These are phyloP conservation scores for Boletus patriciae DNA, from an alignment of 768 basidiomycete genomes.

Conservation along the genomic window DNA sequence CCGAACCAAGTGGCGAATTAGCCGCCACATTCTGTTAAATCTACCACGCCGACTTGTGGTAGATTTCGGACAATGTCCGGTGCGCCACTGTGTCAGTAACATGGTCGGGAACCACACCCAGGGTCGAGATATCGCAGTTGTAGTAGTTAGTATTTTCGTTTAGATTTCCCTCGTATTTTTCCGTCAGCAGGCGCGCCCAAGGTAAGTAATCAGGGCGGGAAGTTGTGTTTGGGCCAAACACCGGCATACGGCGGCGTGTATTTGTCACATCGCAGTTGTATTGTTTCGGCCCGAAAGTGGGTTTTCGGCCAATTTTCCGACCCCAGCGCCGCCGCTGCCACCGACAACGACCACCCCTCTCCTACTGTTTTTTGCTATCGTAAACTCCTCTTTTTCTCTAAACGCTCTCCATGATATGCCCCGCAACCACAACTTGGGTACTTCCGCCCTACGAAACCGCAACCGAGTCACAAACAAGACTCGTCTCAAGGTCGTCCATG, in stretches of 20 bases:
- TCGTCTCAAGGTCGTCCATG: conserved; percentile 80
- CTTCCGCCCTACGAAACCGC: conserved; percentile 79
- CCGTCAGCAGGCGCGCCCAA: conserved; percentile 8
- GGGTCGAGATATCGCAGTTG: conserved; percentile 7
- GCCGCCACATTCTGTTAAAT: neutral
- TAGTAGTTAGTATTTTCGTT: conserved; percentile 13
- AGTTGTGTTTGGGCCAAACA: conserved; percentile 33
- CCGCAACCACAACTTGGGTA: conserved; percentile 74
- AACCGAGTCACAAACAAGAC: conserved; percentile 93
- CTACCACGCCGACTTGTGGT: neutral
- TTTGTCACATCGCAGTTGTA: conserved; percentile 35
- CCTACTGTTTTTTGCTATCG: conserved; percentile 30
- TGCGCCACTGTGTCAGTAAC: neutral
- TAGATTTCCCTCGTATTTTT: conserved; percentile 10
- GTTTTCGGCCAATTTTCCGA: conserved; percentile 65
- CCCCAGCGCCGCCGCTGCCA: conserved; percentile 57
- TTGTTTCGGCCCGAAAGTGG: conserved; percentile 53
- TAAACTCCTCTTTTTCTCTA: conserved; percentile 40
- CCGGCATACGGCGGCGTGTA: conserved; percentile 31
- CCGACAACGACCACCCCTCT: conserved; percentile 45
- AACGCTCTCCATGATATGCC: conserved; percentile 79
- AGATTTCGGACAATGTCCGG: neutral
- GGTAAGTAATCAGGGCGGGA: conserved; percentile 30
- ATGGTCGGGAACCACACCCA: neutral
- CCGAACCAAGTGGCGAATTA: conserved; percentile 5